Evolutionary conservation across 2,329 filamentous ascomycete genomes (phyloP), one percentile per base, ranked within the genome.

Genomic region (Colletotrichum ledebouriae): DNA sequence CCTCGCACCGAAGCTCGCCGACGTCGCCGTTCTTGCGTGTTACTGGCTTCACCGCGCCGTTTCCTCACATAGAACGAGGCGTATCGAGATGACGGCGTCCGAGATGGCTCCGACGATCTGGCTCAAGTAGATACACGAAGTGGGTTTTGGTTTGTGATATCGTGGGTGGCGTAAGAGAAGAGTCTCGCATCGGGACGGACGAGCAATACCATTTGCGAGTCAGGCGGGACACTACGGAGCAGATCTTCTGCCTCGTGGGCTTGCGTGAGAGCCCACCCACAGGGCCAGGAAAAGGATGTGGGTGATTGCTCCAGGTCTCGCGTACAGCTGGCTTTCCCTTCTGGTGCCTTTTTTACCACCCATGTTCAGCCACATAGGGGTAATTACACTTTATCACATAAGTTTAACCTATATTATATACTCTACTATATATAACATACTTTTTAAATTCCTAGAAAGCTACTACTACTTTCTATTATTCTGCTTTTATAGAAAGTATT

Each of bases 201-300:
- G 37, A 29, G 29, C n/a, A 33, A 46, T 29, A n/a, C 37, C 13
- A 63, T 64, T 52, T 63, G 33, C 59, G 59, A 63, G 64, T 63
- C 59, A 63, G 60, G 13, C 15, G 11, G 39, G 52, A 29, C 37
- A 47, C 9, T 12, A 33, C 15, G 53, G 64, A 46, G 59, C 37
- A 58, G 53, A 59, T 41, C 17, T 34, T 53, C 59, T 63, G 46
- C 64, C 53, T 63, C 46, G 46, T 29, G 37, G 39, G 53, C 60
- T 46, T 17, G 39, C 37, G 46, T n/a, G 9, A 13, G 41, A 58
- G 22, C 41, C 53, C 20, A 49, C 64, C 53, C 20, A 49, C 64
- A 53, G 46, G n/a, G 59, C 47, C 17, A 13, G 64, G 59, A 58
- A 52, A 17, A 41, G 20, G 33, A 33, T 33, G 60, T 64, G 64